Percentiles rank a stretch among this genome's conserved stretches.
These are phyloP conservation scores for Globisporangium solare DNA, from an alignment of 352 stramenopile genomes.

Conservation along the genomic window DNA sequence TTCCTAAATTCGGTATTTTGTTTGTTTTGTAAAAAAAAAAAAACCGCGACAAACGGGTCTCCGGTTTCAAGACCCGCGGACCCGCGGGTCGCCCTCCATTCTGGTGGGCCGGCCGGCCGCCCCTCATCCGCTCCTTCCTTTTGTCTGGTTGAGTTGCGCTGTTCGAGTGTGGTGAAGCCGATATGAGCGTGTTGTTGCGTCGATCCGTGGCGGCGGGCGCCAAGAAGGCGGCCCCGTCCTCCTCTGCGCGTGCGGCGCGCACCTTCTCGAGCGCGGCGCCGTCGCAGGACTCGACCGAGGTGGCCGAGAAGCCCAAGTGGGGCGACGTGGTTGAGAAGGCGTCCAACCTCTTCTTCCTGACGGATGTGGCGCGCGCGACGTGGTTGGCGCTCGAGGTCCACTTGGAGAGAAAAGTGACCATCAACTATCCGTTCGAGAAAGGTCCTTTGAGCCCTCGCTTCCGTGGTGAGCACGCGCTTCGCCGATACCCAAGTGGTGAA, in stretches of 20 bases:
- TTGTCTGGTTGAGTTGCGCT: slow-evolving; percentile 19
- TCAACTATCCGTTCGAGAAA: slow-evolving; percentile 99
- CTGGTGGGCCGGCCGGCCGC: too few relatives aligned
- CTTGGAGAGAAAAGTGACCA: slow-evolving; percentile 93
- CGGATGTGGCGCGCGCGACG: slow-evolving; percentile 70
- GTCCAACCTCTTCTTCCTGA: slow-evolving; percentile 81
- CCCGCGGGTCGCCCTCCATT: too few relatives aligned
- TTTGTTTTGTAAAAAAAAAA: too few relatives aligned
- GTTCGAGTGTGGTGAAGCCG: slow-evolving; percentile 6
- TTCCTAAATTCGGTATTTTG: too few relatives aligned
- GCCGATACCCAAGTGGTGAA: slow-evolving; percentile 98
- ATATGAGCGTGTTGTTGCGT: slow-evolving; percentile 58
- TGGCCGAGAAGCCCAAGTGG: slow-evolving; percentile 56
- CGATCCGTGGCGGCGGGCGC: slow-evolving; percentile 39
- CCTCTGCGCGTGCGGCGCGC: slow-evolving; percentile 13
- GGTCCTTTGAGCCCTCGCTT: slow-evolving; percentile 95
- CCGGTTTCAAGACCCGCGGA: too few relatives aligned
- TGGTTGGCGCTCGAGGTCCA: slow-evolving; percentile 82
- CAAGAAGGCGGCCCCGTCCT: slow-evolving; percentile 19
- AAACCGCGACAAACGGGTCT: too few relatives aligned
- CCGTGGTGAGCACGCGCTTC: slow-evolving; percentile 97
- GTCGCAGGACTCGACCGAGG: slow-evolving; percentile 14
- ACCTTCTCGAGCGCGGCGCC: slow-evolving; percentile 28
- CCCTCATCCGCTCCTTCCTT: slow-evolving; percentile 4
- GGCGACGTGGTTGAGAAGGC: slow-evolving; percentile 77